A percentile compares a stretch with the other conserved stretches of the same genome.
These are phyloP conservation scores for Iris pallida DNA, from an alignment of 116 monocot species.

Conservation along the genomic window DNA sequence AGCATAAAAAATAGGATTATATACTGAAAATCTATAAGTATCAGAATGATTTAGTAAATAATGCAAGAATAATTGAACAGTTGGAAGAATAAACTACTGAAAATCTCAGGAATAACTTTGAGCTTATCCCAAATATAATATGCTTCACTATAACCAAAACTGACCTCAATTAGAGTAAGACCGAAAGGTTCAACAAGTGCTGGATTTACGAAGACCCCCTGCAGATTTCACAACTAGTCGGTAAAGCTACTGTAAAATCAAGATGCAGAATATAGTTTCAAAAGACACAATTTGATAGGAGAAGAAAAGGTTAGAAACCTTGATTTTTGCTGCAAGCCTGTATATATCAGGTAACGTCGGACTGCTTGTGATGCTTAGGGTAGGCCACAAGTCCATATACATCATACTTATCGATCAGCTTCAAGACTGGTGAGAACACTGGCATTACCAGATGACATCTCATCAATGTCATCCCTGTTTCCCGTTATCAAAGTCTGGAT, in stretches of 20 bases:
- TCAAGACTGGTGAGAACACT: slow-evolving; percentile 48
- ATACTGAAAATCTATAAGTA: no score
- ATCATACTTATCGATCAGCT: slow-evolving; percentile 67
- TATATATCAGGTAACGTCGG: slow-evolving; percentile 71
- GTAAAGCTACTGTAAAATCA: not conserved
- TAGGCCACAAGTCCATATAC: slow-evolving; percentile 63
- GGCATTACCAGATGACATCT: slow-evolving; percentile 51
- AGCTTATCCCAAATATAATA: no score
- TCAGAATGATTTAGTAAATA: no score
- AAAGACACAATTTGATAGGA: slow-evolving; percentile 1
- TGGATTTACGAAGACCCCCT: slow-evolving; percentile 71
- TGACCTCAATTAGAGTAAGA: slow-evolving; percentile 66
- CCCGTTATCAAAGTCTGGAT: slow-evolving; percentile 60
- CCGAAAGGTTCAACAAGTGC: slow-evolving; percentile 68
- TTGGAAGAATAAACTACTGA: no score
- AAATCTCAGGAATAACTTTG: no score
- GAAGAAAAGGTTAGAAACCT: slow-evolving; percentile 18
- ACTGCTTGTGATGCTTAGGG: slow-evolving; percentile 68
- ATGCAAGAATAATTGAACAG: no score
- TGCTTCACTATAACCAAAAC: not conserved
- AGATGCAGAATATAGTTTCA: not conserved
- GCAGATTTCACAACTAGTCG: slow-evolving; percentile 1
- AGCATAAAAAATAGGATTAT: no score
- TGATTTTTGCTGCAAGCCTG: slow-evolving; percentile 60
- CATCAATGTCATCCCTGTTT: slow-evolving; percentile 61